Conservation (phyloP, 2,329 filamentous ascomycete species). For the Aspergillus sergii region DNA sequence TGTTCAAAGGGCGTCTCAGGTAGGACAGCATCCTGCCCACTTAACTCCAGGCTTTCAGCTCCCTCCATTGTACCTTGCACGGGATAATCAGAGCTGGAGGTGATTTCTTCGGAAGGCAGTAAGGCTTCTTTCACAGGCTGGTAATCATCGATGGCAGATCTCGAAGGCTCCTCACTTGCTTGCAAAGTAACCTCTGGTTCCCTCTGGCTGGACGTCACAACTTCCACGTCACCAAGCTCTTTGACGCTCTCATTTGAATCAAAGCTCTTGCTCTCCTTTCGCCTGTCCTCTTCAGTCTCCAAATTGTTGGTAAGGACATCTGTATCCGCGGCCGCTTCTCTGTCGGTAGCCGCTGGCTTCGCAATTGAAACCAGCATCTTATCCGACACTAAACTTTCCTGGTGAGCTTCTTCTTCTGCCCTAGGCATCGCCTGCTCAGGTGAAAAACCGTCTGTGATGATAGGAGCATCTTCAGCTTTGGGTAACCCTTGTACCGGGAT, state of each 20-base stretch:
- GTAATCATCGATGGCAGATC: neutral
- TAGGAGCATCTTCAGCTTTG: neutral
- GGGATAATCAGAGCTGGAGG: conserved; percentile 6
- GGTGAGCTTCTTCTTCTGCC: neutral
- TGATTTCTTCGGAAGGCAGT: neutral
- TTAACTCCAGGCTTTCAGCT: neutral
- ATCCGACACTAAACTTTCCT: neutral
- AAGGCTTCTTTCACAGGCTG: neutral
- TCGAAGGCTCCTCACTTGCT: neutral
- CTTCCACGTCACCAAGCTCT: neutral
- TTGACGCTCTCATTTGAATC: conserved; percentile 11
- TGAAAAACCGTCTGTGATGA: neutral
- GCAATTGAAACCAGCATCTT: conserved; percentile 7
- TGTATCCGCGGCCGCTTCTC: conserved; percentile 14
- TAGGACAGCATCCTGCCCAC: neutral
- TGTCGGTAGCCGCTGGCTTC: conserved; percentile 1
- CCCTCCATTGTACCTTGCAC: neutral
- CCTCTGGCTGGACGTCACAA: neutral
- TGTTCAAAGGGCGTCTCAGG: neutral
- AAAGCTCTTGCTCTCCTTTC: conserved; percentile 20
- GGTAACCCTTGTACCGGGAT: neutral
- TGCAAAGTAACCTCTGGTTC: neutral
- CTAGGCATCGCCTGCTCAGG: neutral
- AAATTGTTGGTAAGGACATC: conserved; percentile 23
- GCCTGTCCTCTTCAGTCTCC: conserved; percentile 33